These are phyloP conservation scores for Vanderwaltozyma tropicalis DNA, from an alignment of 805 yeast genomes.

Conservation along the genomic window DNA sequence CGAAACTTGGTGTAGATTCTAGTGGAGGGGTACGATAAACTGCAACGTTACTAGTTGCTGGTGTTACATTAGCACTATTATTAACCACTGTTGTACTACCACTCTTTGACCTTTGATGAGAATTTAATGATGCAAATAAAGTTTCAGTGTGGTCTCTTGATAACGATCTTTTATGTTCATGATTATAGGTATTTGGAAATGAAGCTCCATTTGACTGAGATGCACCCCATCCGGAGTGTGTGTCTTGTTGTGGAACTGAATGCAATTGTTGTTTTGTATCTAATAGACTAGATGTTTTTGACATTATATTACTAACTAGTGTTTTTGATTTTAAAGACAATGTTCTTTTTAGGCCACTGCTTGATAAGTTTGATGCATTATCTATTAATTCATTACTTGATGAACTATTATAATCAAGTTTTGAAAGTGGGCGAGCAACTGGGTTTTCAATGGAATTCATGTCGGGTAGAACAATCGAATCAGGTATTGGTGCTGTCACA, in stretches of 20 bases:
- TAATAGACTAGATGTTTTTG: slow-evolving; percentile 5
- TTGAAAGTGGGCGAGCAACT: neutral
- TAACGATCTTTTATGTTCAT: neutral
- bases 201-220: neutral
- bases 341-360: slow-evolving; percentile 14
- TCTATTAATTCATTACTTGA: too few relatives aligned
- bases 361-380: neutral
- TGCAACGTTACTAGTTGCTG: slow-evolving; percentile 7
- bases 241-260: neutral
- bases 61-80: neutral
- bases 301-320: slow-evolving; percentile 12
- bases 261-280: neutral
- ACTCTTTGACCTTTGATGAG: neutral
- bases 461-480: neutral
- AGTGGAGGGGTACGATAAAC: slow-evolving; percentile 16
- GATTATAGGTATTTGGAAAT: neutral
- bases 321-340: slow-evolving; percentile 23
- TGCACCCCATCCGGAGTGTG: neutral
- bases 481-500: neutral
- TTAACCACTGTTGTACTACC: neutral
- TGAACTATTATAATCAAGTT: neutral
- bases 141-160: neutral
- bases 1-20: slow-evolving; percentile 2
- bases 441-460: neutral
- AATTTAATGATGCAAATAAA: too few relatives aligned